These are phyloP conservation scores for Diplodia mutila DNA, from an alignment of 2,329 filamentous ascomycete genomes.

Conservation along the genomic window DNA sequence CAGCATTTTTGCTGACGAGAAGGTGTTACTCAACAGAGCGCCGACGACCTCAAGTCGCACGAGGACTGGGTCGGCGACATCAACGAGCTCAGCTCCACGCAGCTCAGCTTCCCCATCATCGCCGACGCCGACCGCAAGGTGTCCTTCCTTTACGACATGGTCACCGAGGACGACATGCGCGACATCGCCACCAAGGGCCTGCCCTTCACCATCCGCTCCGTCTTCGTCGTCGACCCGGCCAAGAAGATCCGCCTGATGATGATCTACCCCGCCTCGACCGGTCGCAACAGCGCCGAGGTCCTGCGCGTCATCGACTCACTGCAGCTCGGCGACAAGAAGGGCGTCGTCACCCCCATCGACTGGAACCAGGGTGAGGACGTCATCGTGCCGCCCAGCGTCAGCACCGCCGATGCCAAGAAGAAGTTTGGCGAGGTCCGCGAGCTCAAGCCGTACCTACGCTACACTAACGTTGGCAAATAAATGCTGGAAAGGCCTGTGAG, in stretches of 20 bases:
- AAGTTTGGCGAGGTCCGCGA: conserved; percentile 64
- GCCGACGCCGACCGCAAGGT: conserved; percentile 58
- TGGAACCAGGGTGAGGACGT: conserved; percentile 64
- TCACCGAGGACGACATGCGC: conserved; percentile 60
- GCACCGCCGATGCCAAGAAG: conserved; percentile 61
- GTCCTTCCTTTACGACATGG: conserved; percentile 57
- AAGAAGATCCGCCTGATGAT: conserved; percentile 67
- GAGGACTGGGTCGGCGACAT: conserved; percentile 59
- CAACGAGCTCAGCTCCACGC: conserved; percentile 54
- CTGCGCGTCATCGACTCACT: conserved; percentile 57
- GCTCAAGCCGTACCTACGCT: conserved; percentile 65
- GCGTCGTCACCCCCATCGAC: conserved; percentile 65
- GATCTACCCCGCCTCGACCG: conserved; percentile 65
- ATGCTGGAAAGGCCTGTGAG: not conserved
- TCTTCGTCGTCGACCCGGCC: conserved; percentile 68
- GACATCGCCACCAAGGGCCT: conserved; percentile 61
- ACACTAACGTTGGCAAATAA: conserved; percentile 44
- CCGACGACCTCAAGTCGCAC: conserved; percentile 36
- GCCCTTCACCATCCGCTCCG: conserved; percentile 67
- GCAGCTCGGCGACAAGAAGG: conserved; percentile 63
- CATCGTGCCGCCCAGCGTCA: conserved; percentile 63
- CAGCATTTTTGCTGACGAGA: not conserved
- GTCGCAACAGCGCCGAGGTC: conserved; percentile 59
- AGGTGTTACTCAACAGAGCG: conserved; percentile 2
- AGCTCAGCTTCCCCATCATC: conserved; percentile 57